Base-by-base conservation (phyloP, 495 filamentous ascomycete genomes). In the Usnea hakonensis region DNA sequence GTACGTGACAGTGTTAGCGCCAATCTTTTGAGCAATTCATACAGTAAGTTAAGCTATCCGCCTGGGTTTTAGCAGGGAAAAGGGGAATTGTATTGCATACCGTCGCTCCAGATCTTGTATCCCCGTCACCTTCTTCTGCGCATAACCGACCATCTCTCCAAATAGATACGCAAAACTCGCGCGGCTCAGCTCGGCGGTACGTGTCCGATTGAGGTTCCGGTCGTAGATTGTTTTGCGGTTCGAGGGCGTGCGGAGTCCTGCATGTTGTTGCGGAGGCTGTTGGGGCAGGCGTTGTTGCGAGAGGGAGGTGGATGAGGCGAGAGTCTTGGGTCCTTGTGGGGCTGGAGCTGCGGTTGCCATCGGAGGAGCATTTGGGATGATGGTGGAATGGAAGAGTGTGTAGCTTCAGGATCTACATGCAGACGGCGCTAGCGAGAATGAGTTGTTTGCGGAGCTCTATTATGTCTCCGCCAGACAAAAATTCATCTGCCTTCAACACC, bases 201-300 rank as follows among this genome's bases (percentile, higher is more conserved):
- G 88, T 70, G 84, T 89, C 58, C 94, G 88, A 73, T 95, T 95
- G 53, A 97, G 79, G 64, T 95, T 90, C 59, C 95, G 84, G 81
- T 97, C 90, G 76, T 97, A 99, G 75, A 99, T 97, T 55, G 91
- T 96, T 75, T 97, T 97, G 75, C 90, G 90, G 71, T 87, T 94
- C 32, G 89, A 88, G n/a, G 94, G 91, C 68, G 95, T 90, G 63
- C 91, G 88, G 55, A 98, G 88, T n/a, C 88, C 90, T 11, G 84
- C 73, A 50, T 78, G 72, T 30, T 72, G 66, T 63, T 76, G 71
- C 65, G 68, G 62, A 65, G 72, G 41, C 37, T 64, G 65, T 2
- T 48, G 63, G 33, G 63, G 43, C 1, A 21, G 5, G 43, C 54
- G 64, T 14, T 36, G 57, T 55, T 57, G 64, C 57, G 52, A 60